Percentiles rank a stretch among this genome's conserved stretches.
Conservation (phyloP, 768 basidiomycete species). For the Podaxis sp. region DNA sequence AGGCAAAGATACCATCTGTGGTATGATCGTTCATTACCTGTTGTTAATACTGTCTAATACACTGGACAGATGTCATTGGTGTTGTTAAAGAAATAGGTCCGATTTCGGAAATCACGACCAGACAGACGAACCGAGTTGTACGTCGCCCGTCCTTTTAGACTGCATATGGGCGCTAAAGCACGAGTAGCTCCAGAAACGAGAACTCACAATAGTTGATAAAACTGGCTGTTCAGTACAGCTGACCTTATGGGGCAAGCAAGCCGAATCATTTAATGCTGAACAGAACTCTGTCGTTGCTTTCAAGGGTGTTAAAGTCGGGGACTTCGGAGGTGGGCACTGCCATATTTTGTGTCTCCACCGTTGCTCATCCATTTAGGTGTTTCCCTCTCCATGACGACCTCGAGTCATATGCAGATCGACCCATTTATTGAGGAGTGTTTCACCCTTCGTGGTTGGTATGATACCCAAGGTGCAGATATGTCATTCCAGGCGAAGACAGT, state of each 20-base stretch:
- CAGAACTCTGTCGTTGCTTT: constrained; percentile 81
- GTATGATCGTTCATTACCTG: constrained; percentile 41
- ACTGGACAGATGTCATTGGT: constrained; percentile 74
- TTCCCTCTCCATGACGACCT: constrained; percentile 79
- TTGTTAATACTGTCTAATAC: constrained; percentile 13
- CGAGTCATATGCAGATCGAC: constrained; percentile 78
- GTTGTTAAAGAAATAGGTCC: constrained; percentile 78
- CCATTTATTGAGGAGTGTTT: constrained; percentile 94
- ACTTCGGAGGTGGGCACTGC: constrained; percentile 38
- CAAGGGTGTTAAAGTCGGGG: constrained; percentile 91
- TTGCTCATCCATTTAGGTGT: constrained; percentile 49
- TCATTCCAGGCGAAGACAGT: constrained; percentile 71
- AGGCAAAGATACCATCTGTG: constrained; percentile 80
- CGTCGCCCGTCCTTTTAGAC: constrained; percentile 10
- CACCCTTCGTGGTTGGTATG: constrained; percentile 88
- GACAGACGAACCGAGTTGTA: constrained; percentile 69
- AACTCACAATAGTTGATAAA: constrained; percentile 84
- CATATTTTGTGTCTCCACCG: constrained; percentile 39
- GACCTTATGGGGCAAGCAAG: constrained; percentile 96
- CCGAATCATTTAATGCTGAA: constrained; percentile 68
- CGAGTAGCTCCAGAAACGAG: constrained; percentile 79
- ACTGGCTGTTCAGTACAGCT: constrained; percentile 75
- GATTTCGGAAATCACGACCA: constrained; percentile 69
- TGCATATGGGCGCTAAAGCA: constrained; percentile 1
- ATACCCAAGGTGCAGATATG: constrained; percentile 58